Percentiles rank a stretch among this genome's conserved stretches.
These are phyloP conservation scores for Asterophora parasitica DNA, from an alignment of 768 basidiomycete genomes.

Conservation along the genomic window DNA sequence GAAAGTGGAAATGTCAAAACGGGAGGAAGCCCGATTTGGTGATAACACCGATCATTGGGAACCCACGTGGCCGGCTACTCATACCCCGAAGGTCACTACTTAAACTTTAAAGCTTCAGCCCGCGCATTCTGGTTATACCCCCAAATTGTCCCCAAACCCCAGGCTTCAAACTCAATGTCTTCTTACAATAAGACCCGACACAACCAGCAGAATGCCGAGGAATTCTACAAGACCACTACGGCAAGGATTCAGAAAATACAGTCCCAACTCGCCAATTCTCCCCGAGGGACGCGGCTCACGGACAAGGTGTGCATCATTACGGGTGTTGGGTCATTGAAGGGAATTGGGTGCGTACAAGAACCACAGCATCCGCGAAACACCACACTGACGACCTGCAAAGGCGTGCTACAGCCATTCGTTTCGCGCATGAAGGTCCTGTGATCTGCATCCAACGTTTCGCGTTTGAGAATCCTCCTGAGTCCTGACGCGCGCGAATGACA, in stretches of 20 bases:
- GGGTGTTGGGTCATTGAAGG: slow-evolving; percentile 80
- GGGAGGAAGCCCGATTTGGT: not conserved
- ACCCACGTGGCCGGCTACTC: slow-evolving; percentile 4
- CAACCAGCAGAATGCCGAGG: slow-evolving; percentile 33
- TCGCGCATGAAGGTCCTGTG: slow-evolving; percentile 70
- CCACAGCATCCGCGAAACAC: not conserved
- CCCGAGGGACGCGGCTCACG: slow-evolving; percentile 53
- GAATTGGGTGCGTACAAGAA: slow-evolving; percentile 67
- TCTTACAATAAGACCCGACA: slow-evolving; percentile 30
- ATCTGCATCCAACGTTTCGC: not conserved
- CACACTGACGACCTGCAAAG: slow-evolving; percentile 27
- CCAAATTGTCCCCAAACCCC: not conserved
- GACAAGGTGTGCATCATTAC: slow-evolving; percentile 86
- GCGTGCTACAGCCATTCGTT: slow-evolving; percentile 66
- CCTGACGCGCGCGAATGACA: slow-evolving; percentile 22
- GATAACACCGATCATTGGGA: not conserved
- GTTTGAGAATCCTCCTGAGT: not conserved
- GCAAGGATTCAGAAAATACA: slow-evolving; percentile 65
- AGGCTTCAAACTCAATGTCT: slow-evolving; percentile 22
- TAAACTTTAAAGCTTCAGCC: not conserved
- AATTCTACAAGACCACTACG: slow-evolving; percentile 56
- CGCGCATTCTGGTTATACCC: not conserved
- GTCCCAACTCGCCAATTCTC: slow-evolving; percentile 53
- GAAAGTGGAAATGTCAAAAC: too few species aligned
- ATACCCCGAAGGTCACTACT: too few species aligned